phyloP scores from a whole-genome alignment of 2,329 filamentous ascomycete genomes.

The Venturia nashicola region DNA sequence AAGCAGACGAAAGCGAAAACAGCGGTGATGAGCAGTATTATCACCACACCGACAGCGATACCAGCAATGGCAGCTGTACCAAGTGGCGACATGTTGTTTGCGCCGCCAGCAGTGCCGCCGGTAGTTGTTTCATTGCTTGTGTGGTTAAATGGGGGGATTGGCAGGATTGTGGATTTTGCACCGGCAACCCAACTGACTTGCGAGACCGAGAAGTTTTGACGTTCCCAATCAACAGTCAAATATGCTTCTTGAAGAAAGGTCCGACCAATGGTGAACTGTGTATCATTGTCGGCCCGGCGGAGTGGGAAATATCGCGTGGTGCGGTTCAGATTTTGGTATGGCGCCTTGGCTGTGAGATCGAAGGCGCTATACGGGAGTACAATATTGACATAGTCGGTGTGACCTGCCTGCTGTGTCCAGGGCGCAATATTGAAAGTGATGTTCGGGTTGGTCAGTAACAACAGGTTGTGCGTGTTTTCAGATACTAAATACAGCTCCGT shows the following conservation, averaged over 20 bases:
- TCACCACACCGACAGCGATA: constrained; percentile 29
- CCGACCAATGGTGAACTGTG: constrained; percentile 50
- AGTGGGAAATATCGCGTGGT: constrained; percentile 57
- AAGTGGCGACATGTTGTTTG: constrained; percentile 11
- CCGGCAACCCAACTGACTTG: constrained; percentile 24
- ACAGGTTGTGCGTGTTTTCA: constrained; percentile 39
- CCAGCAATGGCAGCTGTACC: constrained; percentile 30
- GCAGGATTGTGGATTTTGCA: constrained; percentile 16
- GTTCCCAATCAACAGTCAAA: constrained; percentile 36
- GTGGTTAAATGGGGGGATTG: constrained; percentile 22
- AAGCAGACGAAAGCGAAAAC: constrained; percentile 22
- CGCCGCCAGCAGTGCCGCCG: neutral
- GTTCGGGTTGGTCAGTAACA: constrained; percentile 31
- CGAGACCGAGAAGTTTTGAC: constrained; percentile 33
- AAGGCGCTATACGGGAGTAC: constrained; percentile 38
- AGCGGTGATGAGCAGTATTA: constrained; percentile 20
- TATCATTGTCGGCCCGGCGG: constrained; percentile 39
- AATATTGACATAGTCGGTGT: constrained; percentile 26
- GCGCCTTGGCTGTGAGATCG: constrained; percentile 31
- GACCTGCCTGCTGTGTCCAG: constrained; percentile 15
- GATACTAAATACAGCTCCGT: constrained; percentile 54
- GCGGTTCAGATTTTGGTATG: constrained; percentile 45
- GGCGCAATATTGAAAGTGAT: constrained; percentile 32
- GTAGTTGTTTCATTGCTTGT: constrained; percentile 3
- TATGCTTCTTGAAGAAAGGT: constrained; percentile 59